A percentile compares a stretch with the other conserved stretches of the same genome.
These are phyloP conservation scores for Barnettozyma populi DNA, from an alignment of 805 yeast genomes.

Conservation along the genomic window DNA sequence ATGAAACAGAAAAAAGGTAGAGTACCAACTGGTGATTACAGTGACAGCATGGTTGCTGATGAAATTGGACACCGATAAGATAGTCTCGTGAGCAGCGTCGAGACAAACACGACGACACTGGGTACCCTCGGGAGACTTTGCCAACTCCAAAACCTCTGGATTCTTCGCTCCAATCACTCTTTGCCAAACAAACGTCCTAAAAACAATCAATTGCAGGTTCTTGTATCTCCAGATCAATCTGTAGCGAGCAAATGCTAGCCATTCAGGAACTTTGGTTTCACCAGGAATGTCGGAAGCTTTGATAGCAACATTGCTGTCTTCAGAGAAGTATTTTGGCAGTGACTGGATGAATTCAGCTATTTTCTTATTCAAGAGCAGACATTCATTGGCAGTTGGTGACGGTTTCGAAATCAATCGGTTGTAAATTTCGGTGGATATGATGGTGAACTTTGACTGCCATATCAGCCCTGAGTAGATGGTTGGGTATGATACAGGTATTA, in stretches of 20 bases:
- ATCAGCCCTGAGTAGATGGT: slow-evolving; percentile 56
- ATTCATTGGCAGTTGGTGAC: slow-evolving; percentile 43
- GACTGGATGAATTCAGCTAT: slow-evolving; percentile 35
- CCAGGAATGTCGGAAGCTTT: slow-evolving; percentile 21
- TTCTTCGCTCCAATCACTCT: slow-evolving; percentile 37
- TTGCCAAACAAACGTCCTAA: slow-evolving; percentile 54
- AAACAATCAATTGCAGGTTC: slow-evolving; percentile 48
- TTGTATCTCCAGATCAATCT: slow-evolving; percentile 55
- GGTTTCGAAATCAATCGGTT: slow-evolving; percentile 42
- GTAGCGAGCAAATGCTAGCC: slow-evolving; percentile 50
- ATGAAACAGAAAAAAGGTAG: slow-evolving; percentile 58
- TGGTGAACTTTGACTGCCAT: slow-evolving; percentile 46
- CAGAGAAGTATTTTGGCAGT: slow-evolving; percentile 45
- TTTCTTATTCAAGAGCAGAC: slow-evolving; percentile 40
- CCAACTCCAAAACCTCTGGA: slow-evolving; percentile 27
- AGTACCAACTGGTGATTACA: slow-evolving; percentile 56
- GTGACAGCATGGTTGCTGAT: slow-evolving; percentile 31
- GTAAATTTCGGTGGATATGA: slow-evolving; percentile 43
- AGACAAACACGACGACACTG: slow-evolving; percentile 47
- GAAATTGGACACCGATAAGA: slow-evolving; percentile 41
- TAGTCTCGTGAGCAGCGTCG: slow-evolving; percentile 47
- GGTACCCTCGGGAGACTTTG: slow-evolving; percentile 38
- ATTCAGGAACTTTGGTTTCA: slow-evolving; percentile 32
- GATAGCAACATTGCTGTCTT: slow-evolving; percentile 31
- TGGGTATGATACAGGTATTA: slow-evolving; percentile 32